These are phyloP conservation scores for Penicillium vulpinum DNA, from an alignment of 2,329 filamentous ascomycete genomes.

Conservation along the genomic window DNA sequence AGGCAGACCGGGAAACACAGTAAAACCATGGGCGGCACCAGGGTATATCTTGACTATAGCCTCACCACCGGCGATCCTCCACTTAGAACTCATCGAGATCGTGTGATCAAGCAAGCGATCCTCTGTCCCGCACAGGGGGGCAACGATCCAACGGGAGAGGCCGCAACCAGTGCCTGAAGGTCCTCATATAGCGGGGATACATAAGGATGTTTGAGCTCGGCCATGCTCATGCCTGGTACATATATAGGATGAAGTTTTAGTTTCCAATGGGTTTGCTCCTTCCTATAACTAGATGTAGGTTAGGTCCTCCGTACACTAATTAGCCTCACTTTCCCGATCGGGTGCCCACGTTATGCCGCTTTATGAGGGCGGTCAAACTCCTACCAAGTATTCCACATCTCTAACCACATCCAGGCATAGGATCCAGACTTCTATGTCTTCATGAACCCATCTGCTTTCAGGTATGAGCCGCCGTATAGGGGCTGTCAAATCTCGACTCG, in stretches of 20 bases:
- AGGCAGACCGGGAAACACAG: slow-evolving; percentile 32
- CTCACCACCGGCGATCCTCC: slow-evolving; percentile 54
- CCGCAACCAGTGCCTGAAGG: background rate
- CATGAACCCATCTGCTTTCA: background rate
- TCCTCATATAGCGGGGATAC: background rate
- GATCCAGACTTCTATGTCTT: background rate
- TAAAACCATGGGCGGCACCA: slow-evolving; percentile 58
- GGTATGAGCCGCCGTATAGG: slow-evolving; percentile 8
- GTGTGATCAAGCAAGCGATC: slow-evolving; percentile 57
- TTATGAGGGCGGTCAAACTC: background rate
- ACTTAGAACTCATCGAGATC: slow-evolving; percentile 56
- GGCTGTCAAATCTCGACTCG: slow-evolving; percentile 12
- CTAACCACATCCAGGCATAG: background rate
- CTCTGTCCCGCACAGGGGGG: slow-evolving; percentile 51
- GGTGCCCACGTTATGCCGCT: no score
- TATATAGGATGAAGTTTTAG: no score
- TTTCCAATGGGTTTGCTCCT: no score
- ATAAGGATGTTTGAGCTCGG: background rate
- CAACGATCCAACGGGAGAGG: background rate
- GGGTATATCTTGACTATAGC: slow-evolving; percentile 55
- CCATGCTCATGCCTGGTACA: background rate
- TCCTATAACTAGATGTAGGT: no score
- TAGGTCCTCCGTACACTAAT: no score
- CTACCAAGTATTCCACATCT: background rate
- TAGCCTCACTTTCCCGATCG: no score